phyloP scores from a whole-genome alignment of 768 basidiomycete genomes.

The Lactarius hatsudake region DNA sequence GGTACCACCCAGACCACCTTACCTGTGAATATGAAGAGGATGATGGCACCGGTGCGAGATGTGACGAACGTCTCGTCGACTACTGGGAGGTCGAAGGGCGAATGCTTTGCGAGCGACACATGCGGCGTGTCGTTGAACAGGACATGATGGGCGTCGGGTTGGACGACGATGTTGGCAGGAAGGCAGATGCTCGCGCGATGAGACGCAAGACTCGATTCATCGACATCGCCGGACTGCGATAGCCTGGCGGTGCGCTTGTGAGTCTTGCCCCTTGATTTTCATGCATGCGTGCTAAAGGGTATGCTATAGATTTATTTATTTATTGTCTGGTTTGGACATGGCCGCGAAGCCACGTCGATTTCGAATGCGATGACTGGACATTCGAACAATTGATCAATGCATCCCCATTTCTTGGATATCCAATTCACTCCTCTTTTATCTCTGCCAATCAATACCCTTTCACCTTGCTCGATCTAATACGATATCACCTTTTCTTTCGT shows the following conservation, averaged over 20 bases:
- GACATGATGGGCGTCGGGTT: constrained; percentile 29
- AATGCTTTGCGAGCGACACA: constrained; percentile 87
- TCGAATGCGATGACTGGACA: neutral
- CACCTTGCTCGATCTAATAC: constrained; percentile 17
- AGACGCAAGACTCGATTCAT: constrained; percentile 82
- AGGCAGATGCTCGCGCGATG: constrained; percentile 49
- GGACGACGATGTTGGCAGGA: constrained; percentile 25
- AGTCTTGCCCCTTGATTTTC: neutral
- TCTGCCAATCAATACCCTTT: neutral
- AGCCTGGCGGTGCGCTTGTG: constrained; percentile 1
- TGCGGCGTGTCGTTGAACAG: constrained; percentile 35
- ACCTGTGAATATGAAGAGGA: constrained; percentile 62
- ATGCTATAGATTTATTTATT: neutral
- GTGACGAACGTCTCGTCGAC: constrained; percentile 63
- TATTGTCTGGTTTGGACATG: neutral
- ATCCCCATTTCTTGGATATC: neutral
- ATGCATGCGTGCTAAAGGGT: neutral
- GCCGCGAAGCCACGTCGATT: neutral
- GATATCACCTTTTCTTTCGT: neutral
- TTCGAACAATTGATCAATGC: neutral
- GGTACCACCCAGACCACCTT: constrained; percentile 88
- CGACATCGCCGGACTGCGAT: constrained; percentile 47
- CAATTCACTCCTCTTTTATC: constrained; percentile 5
- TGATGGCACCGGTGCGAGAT: constrained; percentile 33
- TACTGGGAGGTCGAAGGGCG: constrained; percentile 88